Evolutionary conservation across 2,329 filamentous ascomycete genomes (phyloP), one percentile per base, ranked within the genome.

Genomic region (Metarhizium guizhouense): DNA sequence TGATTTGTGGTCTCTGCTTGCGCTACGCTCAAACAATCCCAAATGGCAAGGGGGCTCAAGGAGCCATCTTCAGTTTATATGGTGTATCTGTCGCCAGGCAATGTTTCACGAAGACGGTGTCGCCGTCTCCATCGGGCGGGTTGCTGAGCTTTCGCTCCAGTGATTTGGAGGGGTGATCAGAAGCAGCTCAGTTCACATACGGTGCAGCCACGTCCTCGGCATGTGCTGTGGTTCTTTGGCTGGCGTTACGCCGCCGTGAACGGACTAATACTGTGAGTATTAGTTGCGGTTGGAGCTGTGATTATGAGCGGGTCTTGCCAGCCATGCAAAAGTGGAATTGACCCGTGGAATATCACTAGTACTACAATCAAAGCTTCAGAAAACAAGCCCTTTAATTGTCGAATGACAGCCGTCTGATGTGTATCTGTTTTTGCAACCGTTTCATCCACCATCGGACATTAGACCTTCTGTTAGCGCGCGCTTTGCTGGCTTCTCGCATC

Each of bases 41-140:
- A 38, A 36, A 38, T 11, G 38, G 34, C 43, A 42, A 34, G 30
- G 16, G 49, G 10, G 25, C 50, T 48, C 18, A 29, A 36, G 13
- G 34, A 32, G 34, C 20, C 10, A 6, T 49, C 6, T 6, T 13
- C 45, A 25, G 48, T 11, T 30, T 54, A 29, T 45, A 18, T 18
- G 20, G 36, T 38, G 18, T 40, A 43, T 14, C 38, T 34, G 34
- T 51, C 55, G 47, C 14, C 51, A 10, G 32, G 29, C 4, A 42
- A 25, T 38, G 49, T 50, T 40, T 47, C 50, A 52, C 54, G 32
- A 49, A 42, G 42, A 52, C 16, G 42, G 7, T 14, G 52, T 29
- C 13, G 38, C 34, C 51, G 45, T 34, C 55, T 49, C n/a, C 55
- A 53, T 54, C 55, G 54, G 55, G 52, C 55, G 51, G 51, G 51